Evolutionary conservation across 768 basidiomycete genomes (phyloP), one percentile per base, ranked within the genome.

Genomic region (Pisolithus tinctorius): DNA sequence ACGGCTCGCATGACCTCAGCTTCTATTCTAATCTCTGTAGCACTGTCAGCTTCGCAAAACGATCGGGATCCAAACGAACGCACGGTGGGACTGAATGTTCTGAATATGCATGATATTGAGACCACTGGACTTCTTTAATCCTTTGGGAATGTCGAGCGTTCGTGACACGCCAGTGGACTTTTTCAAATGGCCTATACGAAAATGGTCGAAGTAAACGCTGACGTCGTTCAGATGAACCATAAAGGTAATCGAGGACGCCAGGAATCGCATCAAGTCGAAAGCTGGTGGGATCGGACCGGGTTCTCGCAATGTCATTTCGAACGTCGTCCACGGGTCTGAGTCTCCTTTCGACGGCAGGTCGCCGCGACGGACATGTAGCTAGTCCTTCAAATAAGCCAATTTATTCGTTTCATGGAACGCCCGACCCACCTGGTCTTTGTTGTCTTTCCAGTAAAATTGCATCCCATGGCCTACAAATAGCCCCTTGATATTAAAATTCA

Each of bases 371-470:
- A 87, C 93, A 58, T 85, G 88, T 1, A 97, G 76, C 86, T 92
- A 8, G 42, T 49, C 47, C 23, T 51, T 41, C 30, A 16, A 4
- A 44, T 55, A 29, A 49, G 59, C 46, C 45, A 23, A 46, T 8
- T 1, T 16, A 23, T 30, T n/a, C 11, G 1, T 20, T 7, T 3
- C n/a, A 7, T 20, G 6, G 27, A 26, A 30, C 7, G 13, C 37
- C 25, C 36, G 17, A 6, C 50, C 65, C 56, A 85, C 84, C 73
- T 93, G 91, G 61, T 93, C 91, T 60, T 88, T 90, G 59, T 86
- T 87, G 60, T 88, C 89, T 63, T 92, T 93, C 92, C 92, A 97
- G 64, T 94, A 89, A 65, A 96, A 97, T 0, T 84, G 86, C 93
- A 95, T 95, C 82, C 91, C 93, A 62, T 88, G 80, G 30, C 82